A percentile compares a stretch with the other conserved stretches of the same genome.
phyloP scores from a whole-genome alignment of 768 basidiomycete genomes.

The Daedaleopsis nitida region DNA sequence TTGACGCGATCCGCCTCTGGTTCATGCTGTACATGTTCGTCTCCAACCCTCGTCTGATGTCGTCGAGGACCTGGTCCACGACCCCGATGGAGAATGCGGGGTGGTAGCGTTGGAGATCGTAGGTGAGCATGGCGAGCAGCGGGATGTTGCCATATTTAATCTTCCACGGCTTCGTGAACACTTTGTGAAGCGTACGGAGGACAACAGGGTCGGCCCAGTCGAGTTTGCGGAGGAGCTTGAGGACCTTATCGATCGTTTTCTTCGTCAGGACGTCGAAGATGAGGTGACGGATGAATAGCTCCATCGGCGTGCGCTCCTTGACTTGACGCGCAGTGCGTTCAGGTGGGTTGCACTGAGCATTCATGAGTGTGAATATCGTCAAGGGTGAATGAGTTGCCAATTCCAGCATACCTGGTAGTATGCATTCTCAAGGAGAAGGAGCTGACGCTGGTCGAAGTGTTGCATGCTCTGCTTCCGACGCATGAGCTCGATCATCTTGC shows the following conservation, averaged over 20 bases:
- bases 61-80: constrained; percentile 94
- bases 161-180: constrained; percentile 99
- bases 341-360: constrained; percentile 87
- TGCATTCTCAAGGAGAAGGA: constrained; percentile 91
- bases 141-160: constrained; percentile 90
- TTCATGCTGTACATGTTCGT: constrained; percentile 95
- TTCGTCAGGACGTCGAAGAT: constrained; percentile 91
- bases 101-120: constrained; percentile 92
- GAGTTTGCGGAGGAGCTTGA: constrained; percentile 89
- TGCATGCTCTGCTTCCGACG: constrained; percentile 91
- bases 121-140: constrained; percentile 90
- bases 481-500: constrained; percentile 94
- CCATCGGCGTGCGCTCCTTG: constrained; percentile 83
- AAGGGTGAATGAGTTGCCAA: not conserved
- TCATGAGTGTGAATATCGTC: not conserved
- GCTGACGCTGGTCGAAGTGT: constrained; percentile 90
- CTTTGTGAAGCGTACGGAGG: constrained; percentile 71
- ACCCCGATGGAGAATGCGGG: constrained; percentile 85
- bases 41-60: constrained; percentile 87
- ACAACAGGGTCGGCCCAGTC: constrained; percentile 86
- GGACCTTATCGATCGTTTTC: constrained; percentile 93
- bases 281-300: constrained; percentile 95
- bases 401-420: constrained; percentile 95
- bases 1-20: constrained; percentile 86
- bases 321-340: constrained; percentile 86